These are phyloP conservation scores for Globisporangium ultimum DNA, from an alignment of 352 stramenopile genomes.

Conservation along the genomic window DNA sequence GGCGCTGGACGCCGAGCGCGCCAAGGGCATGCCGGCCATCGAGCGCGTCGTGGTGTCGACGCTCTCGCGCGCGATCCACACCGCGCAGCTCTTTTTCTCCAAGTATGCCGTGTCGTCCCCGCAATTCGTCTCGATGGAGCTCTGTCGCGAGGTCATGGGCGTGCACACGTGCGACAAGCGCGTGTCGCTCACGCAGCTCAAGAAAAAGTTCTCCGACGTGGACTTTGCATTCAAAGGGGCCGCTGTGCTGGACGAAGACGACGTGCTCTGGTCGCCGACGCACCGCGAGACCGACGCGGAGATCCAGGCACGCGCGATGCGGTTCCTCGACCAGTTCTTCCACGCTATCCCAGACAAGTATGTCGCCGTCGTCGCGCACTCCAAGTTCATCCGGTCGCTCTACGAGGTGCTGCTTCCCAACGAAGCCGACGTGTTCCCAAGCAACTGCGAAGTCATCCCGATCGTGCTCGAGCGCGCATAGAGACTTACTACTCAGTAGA, in stretches of 20 bases:
- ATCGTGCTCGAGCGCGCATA: constrained; percentile 28
- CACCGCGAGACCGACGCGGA: constrained; percentile 65
- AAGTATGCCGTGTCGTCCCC: constrained; percentile 24
- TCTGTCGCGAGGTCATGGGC: constrained; percentile 58
- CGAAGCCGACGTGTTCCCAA: constrained; percentile 27
- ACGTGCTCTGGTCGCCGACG: constrained; percentile 48
- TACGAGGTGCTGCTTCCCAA: constrained; percentile 38
- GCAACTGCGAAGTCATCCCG: constrained; percentile 50
- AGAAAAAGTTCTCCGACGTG: constrained; percentile 49
- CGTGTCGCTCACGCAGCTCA: constrained; percentile 35
- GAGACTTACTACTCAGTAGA: too few relatives aligned
- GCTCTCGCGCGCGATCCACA: constrained; percentile 67
- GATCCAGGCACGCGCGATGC: constrained; percentile 37
- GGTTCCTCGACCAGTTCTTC: constrained; percentile 35
- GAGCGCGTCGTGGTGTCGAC: constrained; percentile 68
- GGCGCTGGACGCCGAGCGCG: constrained; percentile 31
- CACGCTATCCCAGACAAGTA: constrained; percentile 43
- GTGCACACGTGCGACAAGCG: constrained; percentile 73
- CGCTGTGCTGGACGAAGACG: constrained; percentile 45
- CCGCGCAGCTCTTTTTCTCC: constrained; percentile 58
- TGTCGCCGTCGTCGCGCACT: constrained; percentile 62
- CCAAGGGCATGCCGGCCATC: constrained; percentile 52
- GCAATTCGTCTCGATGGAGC: constrained; percentile 59
- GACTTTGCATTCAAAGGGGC: constrained; percentile 36
- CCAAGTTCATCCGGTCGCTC: constrained; percentile 62